Base-by-base conservation (phyloP, 805 yeast genomes). In the Metschnikowia picachoensis region DNA sequence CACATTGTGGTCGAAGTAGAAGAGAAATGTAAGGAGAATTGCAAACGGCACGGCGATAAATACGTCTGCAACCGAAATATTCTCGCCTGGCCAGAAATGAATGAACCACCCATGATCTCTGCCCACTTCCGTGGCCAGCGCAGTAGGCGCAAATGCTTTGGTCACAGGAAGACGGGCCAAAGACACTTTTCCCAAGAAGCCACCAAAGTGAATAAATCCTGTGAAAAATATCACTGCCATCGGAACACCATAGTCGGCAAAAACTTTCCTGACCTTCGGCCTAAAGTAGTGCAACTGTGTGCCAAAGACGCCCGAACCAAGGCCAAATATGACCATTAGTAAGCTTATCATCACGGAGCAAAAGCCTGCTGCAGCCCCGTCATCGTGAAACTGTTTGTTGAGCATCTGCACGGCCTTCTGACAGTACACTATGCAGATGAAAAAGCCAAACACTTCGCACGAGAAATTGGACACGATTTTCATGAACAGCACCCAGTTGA, bases 21-120 rank as follows among this genome's bases (percentile, higher is more conserved):
- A 92, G 40, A 92, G 68, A 41, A 85, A 76, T 0, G 98, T 89
- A 37, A 94, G 67, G 39, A 94, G 73, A 1, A 94, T 67, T 0
- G 96, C 98, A 74, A 92, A 94, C 0, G 99, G 99, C 8, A 94
- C 62, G 0, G 99, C 98, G 32, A 94, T 64, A 60, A 94, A 94
- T 0, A 92, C 82, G 54, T 90, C 81, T 2, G 83, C 82, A 1
- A 84, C 89, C 0, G 83, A 60, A 2, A 87, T 76, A 40, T 77
- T 77, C 10, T 60, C 58, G 13, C 56, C 56, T 0, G 75, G 75
- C 94, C 94, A 86, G 60, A 86, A 86, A 48, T 83, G 79, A 12
- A 86, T 80, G 58, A 87, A 82, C 95, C 95, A 86, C 36, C 88
- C 87, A 46, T 76, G 76, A 8, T 75, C 69, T 44, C 84, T 58